phyloP scores from a whole-genome alignment of 208 protist genomes.

The Wallacemonas sp. region DNA sequence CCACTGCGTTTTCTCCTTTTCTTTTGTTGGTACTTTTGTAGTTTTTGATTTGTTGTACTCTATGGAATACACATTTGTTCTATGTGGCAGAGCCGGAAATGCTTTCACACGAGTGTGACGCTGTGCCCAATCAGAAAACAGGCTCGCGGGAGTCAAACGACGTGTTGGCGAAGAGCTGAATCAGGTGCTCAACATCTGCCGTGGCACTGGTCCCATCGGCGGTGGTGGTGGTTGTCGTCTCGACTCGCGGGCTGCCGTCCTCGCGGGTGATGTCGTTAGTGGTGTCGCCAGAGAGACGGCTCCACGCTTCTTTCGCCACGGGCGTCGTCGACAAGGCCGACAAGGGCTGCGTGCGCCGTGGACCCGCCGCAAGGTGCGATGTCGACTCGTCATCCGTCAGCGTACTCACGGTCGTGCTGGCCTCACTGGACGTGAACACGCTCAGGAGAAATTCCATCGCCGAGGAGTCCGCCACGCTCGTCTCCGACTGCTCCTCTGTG shows the following conservation, averaged over 20 bases:
- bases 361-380: neutral
- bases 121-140: neutral
- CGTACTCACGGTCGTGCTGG: neutral
- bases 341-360: neutral
- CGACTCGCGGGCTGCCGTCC: neutral
- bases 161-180: slow-evolving; percentile 21
- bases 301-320: no score
- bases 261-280: slow-evolving; percentile 1
- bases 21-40: no score
- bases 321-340: no score
- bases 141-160: neutral
- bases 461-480: slow-evolving; percentile 1
- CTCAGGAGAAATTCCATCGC: slow-evolving; percentile 35
- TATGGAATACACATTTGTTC: no score
- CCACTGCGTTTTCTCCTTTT: no score
- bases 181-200: slow-evolving; percentile 26
- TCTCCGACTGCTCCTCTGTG: neutral
- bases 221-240: neutral
- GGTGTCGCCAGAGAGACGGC: neutral
- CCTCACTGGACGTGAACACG: slow-evolving; percentile 23
- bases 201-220: slow-evolving; percentile 12
- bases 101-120: no score
- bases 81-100: no score
- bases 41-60: no score
- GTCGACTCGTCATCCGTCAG: neutral